phyloP scores from a whole-genome alignment of 441 rosid genomes.

The Capsella rubella region DNA sequence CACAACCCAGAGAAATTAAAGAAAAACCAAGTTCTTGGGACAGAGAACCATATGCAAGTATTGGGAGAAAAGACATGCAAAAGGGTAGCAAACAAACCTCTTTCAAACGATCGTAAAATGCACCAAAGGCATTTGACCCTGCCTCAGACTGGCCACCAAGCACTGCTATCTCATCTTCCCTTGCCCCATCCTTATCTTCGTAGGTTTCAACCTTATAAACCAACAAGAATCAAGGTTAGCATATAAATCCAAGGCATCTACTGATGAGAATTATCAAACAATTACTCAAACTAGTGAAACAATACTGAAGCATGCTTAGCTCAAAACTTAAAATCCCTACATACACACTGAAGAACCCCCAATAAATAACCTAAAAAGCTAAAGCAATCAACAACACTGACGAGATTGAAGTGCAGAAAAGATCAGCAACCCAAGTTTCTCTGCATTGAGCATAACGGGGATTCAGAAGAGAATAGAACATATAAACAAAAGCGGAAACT shows the following conservation, averaged over 20 bases:
- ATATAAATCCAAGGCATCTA: slow-evolving; percentile 15
- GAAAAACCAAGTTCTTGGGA: background rate
- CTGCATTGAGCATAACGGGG: background rate
- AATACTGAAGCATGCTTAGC: slow-evolving; percentile 11
- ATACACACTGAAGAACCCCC: background rate
- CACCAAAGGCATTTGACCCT: slow-evolving; percentile 80
- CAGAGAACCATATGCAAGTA: background rate
- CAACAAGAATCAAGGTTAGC: slow-evolving; percentile 30
- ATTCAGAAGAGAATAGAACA: slow-evolving; percentile 4
- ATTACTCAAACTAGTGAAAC: background rate
- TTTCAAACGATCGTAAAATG: slow-evolving; percentile 90
- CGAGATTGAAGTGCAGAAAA: background rate
- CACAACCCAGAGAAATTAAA: background rate
- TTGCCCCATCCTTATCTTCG: slow-evolving; percentile 84
- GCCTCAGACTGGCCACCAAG: slow-evolving; percentile 89
- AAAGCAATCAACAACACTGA: background rate
- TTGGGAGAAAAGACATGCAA: background rate
- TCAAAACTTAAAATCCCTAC: slow-evolving; percentile 3
- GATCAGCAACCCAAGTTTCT: slow-evolving; percentile 8
- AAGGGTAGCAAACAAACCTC: slow-evolving; percentile 58
- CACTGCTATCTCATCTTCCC: slow-evolving; percentile 95
- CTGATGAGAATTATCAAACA: background rate
- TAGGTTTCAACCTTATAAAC: slow-evolving; percentile 75
- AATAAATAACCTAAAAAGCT: background rate
- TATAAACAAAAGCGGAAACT: background rate